Conservation (phyloP, 2,329 filamentous ascomycete species). For the Phoma herbarum region DNA sequence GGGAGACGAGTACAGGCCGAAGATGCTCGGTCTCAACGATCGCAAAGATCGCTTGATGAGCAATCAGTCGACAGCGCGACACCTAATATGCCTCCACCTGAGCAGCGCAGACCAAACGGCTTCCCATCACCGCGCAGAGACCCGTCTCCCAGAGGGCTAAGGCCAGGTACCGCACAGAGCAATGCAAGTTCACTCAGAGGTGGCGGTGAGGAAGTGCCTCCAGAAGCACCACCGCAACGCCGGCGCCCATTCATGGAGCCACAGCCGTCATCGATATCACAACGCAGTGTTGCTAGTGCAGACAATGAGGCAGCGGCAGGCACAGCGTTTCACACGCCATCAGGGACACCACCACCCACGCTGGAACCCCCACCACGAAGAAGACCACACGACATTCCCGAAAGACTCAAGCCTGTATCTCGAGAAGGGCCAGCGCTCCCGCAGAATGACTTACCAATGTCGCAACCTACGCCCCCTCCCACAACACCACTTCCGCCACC, state of each 20-base stretch:
- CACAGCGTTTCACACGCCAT: constrained; percentile 37
- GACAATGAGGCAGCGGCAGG: constrained; percentile 30
- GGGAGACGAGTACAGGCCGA: constrained; percentile 40
- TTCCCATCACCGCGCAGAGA: constrained; percentile 39
- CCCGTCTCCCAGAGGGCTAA: constrained; percentile 44
- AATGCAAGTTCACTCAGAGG: constrained; percentile 44
- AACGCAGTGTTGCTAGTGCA: constrained; percentile 38
- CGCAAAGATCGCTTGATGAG: constrained; percentile 42
- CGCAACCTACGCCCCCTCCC: constrained; percentile 35
- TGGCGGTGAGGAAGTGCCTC: constrained; percentile 39
- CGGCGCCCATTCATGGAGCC: constrained; percentile 72
- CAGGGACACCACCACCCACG: constrained; percentile 36
- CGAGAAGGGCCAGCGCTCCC: constrained; percentile 18
- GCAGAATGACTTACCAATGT: constrained; percentile 18
- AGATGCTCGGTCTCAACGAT: constrained; percentile 43
- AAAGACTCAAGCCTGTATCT: constrained; percentile 36
- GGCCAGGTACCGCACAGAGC: constrained; percentile 50
- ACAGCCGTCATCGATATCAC: constrained; percentile 39
- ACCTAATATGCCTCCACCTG: constrained; percentile 32
- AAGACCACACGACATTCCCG: constrained; percentile 41
- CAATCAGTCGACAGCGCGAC: constrained; percentile 33
- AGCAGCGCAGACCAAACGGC: constrained; percentile 44
- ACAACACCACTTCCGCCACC: constrained; percentile 41
- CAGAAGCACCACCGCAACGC: constrained; percentile 63
- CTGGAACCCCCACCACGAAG: constrained; percentile 36